These are phyloP conservation scores for Megacollybia marginata DNA, from an alignment of 768 basidiomycete genomes.

Conservation along the genomic window DNA sequence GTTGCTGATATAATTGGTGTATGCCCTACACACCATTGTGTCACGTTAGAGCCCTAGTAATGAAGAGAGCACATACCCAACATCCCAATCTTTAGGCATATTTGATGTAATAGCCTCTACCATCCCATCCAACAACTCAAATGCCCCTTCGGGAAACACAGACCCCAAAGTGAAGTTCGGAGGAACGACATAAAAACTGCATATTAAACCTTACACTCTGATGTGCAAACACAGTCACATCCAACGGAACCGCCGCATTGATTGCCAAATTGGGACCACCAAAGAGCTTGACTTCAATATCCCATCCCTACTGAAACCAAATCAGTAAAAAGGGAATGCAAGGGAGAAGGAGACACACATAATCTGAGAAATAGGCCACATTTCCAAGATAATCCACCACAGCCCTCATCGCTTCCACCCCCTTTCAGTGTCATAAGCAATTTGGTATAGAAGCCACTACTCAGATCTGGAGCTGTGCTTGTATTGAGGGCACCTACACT, in stretches of 20 bases:
- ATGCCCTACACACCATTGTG: no score
- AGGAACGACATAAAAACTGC: constrained; percentile 44
- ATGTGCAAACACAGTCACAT: no score
- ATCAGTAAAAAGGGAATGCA: neutral
- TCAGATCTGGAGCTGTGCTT: no score
- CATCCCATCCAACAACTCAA: no score
- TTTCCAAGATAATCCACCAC: no score
- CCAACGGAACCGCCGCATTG: constrained; percentile 39
- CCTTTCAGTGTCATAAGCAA: constrained; percentile 3
- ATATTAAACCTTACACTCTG: no score
- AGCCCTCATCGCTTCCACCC: no score
- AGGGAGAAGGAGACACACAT: neutral
- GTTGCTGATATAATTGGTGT: constrained; percentile 38
- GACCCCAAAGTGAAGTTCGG: constrained; percentile 8
- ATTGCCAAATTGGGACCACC: constrained; percentile 40
- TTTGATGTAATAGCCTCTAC: constrained; percentile 28
- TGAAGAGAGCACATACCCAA: no score
- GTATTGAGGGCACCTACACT: constrained; percentile 2
- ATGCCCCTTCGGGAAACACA: no score
- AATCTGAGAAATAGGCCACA: neutral
- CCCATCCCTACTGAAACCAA: no score
- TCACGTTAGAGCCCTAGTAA: no score
- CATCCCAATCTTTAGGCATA: constrained; percentile 30
- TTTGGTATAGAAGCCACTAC: constrained; percentile 9
- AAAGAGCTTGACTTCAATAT: constrained; percentile 33